These are phyloP conservation scores for Talaromyces albobiverticillius DNA, from an alignment of 2,329 filamentous ascomycete species.

Conservation along the genomic window DNA sequence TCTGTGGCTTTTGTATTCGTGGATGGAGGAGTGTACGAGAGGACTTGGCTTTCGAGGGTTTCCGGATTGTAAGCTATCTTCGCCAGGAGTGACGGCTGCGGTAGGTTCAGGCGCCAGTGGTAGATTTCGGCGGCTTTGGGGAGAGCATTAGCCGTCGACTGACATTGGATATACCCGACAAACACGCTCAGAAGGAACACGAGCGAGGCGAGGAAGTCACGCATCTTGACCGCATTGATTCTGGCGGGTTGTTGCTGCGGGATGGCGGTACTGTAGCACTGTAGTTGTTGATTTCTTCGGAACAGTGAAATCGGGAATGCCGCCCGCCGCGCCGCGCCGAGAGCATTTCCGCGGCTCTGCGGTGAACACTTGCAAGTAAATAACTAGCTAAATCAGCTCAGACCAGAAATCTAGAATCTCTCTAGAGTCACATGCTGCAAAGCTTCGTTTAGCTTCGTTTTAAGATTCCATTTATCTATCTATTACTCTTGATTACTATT, in stretches of 20 bases:
- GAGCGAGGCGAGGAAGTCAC: constrained; percentile 12
- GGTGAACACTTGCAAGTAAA: no score
- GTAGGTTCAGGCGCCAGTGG: constrained; percentile 34
- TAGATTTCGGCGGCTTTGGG: constrained; percentile 31
- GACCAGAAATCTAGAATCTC: no score
- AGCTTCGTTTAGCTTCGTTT: no score
- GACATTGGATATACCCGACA: constrained; percentile 18
- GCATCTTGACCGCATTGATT: constrained; percentile 7
- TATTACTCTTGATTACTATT: no score
- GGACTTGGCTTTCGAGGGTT: constrained; percentile 33
- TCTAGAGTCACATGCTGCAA: no score
- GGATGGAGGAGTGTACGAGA: constrained; percentile 38
- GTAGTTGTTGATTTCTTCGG: neutral
- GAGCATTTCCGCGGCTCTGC: no score
- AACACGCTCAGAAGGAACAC: constrained; percentile 18
- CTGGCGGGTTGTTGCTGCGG: neutral
- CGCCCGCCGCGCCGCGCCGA: no score
- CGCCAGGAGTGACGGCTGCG: constrained; percentile 36
- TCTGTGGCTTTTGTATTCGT: constrained; percentile 3
- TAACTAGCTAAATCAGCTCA: no score
- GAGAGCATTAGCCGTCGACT: constrained; percentile 9
- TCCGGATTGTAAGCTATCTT: constrained; percentile 41
- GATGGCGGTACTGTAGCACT: no score
- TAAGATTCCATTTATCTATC: no score
- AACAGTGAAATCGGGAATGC: no score